Percentiles rank a stretch among this genome's conserved stretches.
Evolutionary conservation across 2,329 filamentous ascomycete genomes (phyloP).

Genomic region (Triangularia setosa): DNA sequence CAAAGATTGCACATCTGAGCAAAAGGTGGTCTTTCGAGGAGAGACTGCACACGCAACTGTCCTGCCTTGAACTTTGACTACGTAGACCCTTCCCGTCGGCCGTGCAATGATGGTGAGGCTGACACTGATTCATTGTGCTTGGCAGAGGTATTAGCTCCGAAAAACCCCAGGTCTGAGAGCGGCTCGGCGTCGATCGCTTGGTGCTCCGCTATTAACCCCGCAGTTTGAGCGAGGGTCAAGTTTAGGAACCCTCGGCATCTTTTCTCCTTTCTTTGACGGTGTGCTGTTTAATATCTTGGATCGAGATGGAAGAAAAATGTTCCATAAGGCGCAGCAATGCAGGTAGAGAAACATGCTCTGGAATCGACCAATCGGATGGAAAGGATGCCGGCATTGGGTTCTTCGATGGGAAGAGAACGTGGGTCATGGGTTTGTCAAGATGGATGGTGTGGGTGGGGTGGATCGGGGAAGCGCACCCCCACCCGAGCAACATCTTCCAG

Average conservation of each 20-base stretch:
- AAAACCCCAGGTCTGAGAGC: neutral
- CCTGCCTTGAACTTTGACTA: conserved; percentile 1
- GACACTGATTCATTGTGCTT: conserved; percentile 1
- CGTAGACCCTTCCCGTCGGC: neutral
- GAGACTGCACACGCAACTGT: neutral
- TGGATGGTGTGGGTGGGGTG: neutral
- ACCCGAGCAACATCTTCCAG: neutral
- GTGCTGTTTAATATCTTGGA: neutral
- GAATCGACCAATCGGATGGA: neutral
- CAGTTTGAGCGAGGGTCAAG: neutral
- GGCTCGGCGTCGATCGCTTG: conserved; percentile 2
- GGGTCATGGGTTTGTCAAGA: neutral
- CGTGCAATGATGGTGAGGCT: neutral
- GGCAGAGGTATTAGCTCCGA: neutral
- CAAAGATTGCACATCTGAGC: neutral
- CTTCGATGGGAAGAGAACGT: neutral
- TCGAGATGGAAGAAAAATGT: neutral
- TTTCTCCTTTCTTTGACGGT: neutral
- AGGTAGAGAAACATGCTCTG: neutral
- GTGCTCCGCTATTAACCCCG: neutral
- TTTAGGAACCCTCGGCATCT: neutral
- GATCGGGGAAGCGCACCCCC: neutral
- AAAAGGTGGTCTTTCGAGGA: neutral
- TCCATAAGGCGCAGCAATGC: conserved; percentile 3
- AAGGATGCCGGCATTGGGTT: neutral